phyloP scores from a whole-genome alignment of 1,139 yeast genomes.

The Maudiozyma humilis region DNA sequence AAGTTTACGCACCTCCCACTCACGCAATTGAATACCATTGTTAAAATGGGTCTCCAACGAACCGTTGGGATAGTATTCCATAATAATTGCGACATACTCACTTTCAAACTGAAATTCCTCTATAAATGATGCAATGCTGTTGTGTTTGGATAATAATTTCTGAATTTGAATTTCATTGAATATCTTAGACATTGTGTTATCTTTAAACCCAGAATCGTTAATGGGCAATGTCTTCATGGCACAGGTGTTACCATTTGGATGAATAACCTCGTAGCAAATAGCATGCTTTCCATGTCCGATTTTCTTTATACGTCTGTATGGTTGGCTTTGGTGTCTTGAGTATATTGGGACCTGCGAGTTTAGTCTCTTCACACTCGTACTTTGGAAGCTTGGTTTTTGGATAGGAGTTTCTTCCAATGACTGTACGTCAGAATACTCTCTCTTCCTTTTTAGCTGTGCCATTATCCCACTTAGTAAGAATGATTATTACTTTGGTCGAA shows the following conservation, averaged over 20 bases:
- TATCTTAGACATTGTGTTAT: background rate
- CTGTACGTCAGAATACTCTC: background rate
- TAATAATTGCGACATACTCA: constrained; percentile 6
- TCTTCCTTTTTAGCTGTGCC: constrained; percentile 2
- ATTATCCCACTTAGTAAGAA: background rate
- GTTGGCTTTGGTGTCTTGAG: constrained; percentile 3
- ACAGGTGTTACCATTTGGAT: constrained; percentile 6
- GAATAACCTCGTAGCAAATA: constrained; percentile 6
- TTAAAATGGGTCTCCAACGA: constrained; percentile 6
- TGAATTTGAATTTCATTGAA: constrained; percentile 9
- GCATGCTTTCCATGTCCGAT: constrained; percentile 6
- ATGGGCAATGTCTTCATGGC: constrained; percentile 7
- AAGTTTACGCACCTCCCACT: constrained; percentile 7
- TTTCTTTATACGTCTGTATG: constrained; percentile 3
- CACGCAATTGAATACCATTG: constrained; percentile 4
- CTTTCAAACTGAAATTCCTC: constrained; percentile 9
- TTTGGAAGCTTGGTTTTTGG: background rate
- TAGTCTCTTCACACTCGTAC: constrained; percentile 1
- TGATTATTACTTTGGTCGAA: background rate
- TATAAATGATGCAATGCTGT: constrained; percentile 7
- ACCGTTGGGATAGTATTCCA: constrained; percentile 9
- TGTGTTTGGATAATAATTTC: constrained; percentile 5
- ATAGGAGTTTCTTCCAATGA: background rate
- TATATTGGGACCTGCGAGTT: constrained; percentile 4
- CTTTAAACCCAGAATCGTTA: constrained; percentile 3